Evolutionary conservation across 306 rosid species (phyloP).

Genomic region (Alnus glutinosa): DNA sequence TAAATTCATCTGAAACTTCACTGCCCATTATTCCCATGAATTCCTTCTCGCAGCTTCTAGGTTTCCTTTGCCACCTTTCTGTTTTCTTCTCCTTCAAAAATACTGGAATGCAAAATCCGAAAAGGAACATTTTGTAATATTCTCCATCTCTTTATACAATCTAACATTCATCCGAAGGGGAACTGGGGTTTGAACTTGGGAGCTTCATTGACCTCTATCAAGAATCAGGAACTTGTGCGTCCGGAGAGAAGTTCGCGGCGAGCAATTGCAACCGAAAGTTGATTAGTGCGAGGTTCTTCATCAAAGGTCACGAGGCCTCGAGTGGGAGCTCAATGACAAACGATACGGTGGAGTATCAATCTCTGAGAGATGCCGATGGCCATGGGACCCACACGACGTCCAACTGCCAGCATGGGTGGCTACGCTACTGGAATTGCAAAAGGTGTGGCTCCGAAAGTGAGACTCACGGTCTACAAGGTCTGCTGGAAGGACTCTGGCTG

Average conservation of each 20-base stretch:
- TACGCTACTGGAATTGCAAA: constrained; percentile 80
- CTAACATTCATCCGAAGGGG: too few relatives aligned
- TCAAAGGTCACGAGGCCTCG: constrained; percentile 75
- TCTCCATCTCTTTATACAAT: too few relatives aligned
- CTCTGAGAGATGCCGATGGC: constrained; percentile 91
- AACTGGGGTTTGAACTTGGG: too few relatives aligned
- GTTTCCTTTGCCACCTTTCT: too few relatives aligned
- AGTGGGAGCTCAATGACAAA: constrained; percentile 48
- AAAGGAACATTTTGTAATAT: too few relatives aligned
- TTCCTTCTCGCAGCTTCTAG: too few relatives aligned
- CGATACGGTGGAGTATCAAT: constrained; percentile 70
- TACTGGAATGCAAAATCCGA: too few relatives aligned
- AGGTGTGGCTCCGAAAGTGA: constrained; percentile 88
- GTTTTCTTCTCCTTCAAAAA: too few relatives aligned
- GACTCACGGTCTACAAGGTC: constrained; percentile 79
- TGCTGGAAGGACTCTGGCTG: constrained; percentile 91
- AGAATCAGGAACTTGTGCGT: constrained; percentile 66
- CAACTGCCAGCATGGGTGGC: constrained; percentile 84
- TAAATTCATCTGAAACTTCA: too few relatives aligned
- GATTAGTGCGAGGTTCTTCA: constrained; percentile 75
- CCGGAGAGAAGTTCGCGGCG: constrained; percentile 55
- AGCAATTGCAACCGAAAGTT: constrained; percentile 65
- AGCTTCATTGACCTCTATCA: neutral
- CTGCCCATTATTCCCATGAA: too few relatives aligned
- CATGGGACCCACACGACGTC: constrained; percentile 96